Percentiles rank a stretch among this genome's conserved stretches.
Evolutionary conservation across 441 rosid species (phyloP).

Genomic region (Flueggea neowawraea): DNA sequence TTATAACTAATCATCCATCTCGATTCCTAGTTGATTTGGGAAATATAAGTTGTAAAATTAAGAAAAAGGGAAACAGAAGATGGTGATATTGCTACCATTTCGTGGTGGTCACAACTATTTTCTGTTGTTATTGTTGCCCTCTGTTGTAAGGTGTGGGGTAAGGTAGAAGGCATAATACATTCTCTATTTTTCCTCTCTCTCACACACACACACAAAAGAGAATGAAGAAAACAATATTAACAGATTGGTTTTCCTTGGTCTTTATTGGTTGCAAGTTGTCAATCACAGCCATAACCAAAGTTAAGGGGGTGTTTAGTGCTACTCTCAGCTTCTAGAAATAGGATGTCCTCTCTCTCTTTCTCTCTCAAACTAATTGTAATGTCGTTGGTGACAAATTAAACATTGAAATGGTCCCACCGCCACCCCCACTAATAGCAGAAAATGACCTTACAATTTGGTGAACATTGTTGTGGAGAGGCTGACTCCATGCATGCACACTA

Average conservation of each 20-base stretch:
- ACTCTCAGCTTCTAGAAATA: conserved; percentile 11
- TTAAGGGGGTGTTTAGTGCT: neutral
- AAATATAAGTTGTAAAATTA: too few relatives aligned
- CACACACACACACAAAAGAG: neutral
- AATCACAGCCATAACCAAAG: conserved; percentile 11
- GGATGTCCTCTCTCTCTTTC: neutral
- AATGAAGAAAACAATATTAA: too few relatives aligned
- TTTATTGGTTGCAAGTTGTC: conserved; percentile 37
- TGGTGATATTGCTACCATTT: too few relatives aligned
- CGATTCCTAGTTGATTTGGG: too few relatives aligned
- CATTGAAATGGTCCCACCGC: conserved; percentile 33
- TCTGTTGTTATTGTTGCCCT: neutral
- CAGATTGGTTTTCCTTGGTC: conserved; percentile 20
- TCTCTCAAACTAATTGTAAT: neutral
- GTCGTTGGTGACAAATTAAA: conserved; percentile 23
- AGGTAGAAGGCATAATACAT: neutral
- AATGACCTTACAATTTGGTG: conserved; percentile 35
- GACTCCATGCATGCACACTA: neutral
- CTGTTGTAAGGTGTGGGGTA: conserved; percentile 1
- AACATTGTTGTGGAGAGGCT: neutral
- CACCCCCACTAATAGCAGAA: conserved; percentile 45
- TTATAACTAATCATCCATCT: too few relatives aligned
- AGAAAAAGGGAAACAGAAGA: too few relatives aligned
- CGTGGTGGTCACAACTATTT: neutral
- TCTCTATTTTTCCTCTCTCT: neutral